Conservation (phyloP, 768 basidiomycete species). For the Candolleomyces aberdarensis region DNA sequence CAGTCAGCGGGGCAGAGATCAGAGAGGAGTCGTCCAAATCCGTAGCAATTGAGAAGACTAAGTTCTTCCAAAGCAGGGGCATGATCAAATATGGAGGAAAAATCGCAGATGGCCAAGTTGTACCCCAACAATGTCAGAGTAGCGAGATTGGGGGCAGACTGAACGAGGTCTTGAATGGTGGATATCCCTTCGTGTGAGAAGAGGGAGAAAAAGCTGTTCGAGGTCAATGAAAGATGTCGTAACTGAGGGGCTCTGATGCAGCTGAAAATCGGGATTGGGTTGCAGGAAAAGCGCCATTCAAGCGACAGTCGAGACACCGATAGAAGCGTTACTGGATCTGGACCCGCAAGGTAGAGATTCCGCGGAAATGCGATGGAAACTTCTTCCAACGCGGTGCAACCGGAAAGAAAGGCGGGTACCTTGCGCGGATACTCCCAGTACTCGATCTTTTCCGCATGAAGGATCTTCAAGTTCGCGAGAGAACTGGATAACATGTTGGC, state of each 20-base stretch:
- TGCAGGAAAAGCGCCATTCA: conserved; percentile 15
- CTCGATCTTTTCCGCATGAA: conserved; percentile 10
- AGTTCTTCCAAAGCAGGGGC: conserved; percentile 10
- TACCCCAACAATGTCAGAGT: conserved; percentile 13
- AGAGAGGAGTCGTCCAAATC: conserved; percentile 10
- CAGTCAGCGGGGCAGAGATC: conserved; percentile 10
- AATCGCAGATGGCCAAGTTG: conserved; percentile 10
- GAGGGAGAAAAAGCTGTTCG: conserved; percentile 7
- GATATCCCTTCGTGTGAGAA: conserved; percentile 5
- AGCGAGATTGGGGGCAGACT: conserved; percentile 12
- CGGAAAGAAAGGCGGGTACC: conserved; percentile 15
- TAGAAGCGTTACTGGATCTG: conserved; percentile 15
- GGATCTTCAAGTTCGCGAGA: conserved; percentile 6
- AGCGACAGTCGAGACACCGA: conserved; percentile 11
- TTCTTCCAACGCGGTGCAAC: conserved; percentile 13
- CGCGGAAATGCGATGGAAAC: conserved; percentile 17
- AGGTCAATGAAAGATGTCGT: conserved; percentile 10
- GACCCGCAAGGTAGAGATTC: conserved; percentile 8
- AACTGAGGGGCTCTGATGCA: conserved; percentile 16
- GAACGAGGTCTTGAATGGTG: conserved; percentile 11
- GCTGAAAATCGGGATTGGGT: conserved; percentile 13
- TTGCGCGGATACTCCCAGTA: conserved; percentile 15
- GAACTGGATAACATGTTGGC: conserved; percentile 4
- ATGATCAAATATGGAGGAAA: conserved; percentile 6
- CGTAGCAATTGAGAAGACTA: conserved; percentile 9